phyloP scores from a whole-genome alignment of 306 rosid genomes.

The Cyclanthera cordifolia region DNA sequence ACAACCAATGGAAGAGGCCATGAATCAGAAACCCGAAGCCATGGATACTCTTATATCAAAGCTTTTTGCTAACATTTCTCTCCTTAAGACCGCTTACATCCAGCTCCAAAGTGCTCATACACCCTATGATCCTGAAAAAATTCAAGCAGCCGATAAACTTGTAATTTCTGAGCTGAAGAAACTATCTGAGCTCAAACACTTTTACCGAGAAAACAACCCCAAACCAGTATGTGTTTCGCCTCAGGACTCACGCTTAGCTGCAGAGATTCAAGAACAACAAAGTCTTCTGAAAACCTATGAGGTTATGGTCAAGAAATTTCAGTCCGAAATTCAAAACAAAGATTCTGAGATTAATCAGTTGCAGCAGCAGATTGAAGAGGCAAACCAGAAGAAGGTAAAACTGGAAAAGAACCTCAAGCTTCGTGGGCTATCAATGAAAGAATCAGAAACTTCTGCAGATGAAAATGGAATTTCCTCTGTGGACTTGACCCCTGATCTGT shows the following conservation, averaged over 20 bases:
- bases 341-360: constrained; percentile 83
- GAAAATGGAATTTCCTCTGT: constrained; percentile 57
- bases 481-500: constrained; percentile 81
- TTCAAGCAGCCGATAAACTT: constrained; percentile 83
- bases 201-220: constrained; percentile 91
- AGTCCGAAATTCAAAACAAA: constrained; percentile 96
- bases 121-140: constrained; percentile 93
- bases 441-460: constrained; percentile 47
- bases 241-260: constrained; percentile 96
- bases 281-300: constrained; percentile 89
- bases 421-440: constrained; percentile 81
- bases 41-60: constrained; percentile 68
- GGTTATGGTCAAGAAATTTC: constrained; percentile 99
- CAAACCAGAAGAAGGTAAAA: constrained; percentile 60
- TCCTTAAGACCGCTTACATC: constrained; percentile 86
- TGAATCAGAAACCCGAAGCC: constrained; percentile 90
- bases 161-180: constrained; percentile 86
- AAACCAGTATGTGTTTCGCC: constrained; percentile 85
- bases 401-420: constrained; percentile 92
- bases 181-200: constrained; percentile 91
- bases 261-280: constrained; percentile 98
- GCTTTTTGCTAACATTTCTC: constrained; percentile 69
- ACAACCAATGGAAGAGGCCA: constrained; percentile 98
- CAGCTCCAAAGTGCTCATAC: constrained; percentile 98
- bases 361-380: constrained; percentile 92